Evolutionary conservation across 345 rosid species (phyloP), one percentile per base, ranked within the genome.

Genomic region (Gossypium thurberi): DNA sequence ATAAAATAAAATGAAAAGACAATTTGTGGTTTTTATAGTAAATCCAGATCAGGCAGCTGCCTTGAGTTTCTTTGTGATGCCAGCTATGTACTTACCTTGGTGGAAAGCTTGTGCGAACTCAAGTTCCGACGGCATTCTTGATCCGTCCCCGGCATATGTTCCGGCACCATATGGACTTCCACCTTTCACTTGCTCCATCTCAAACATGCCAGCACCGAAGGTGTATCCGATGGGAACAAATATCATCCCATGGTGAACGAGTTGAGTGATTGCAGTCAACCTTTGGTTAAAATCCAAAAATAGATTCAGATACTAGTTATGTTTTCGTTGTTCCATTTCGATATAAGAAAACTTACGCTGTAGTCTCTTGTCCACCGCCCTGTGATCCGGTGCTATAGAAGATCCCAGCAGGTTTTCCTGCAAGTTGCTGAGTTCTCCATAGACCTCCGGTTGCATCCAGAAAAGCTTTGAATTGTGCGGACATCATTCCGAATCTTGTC

Each of bases 331-430:
- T n/a, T 3, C 6, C 2, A 14, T 67, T 15, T 6, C 33, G 20
- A 60, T 63, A 18, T 8, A 18, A 73, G 10, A 67, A 51, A 62
- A 75, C 93, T 87, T 78, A 94, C 97, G 98, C 89, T 4, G 98
- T 94, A 53, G 97, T 94, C 82, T 94, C 98, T 76, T 94, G 98
- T 50, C 98, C 98, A 33, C 98, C 98, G 8, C 98, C 98, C 82
- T 94, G 97, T 74, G 98, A 92, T 52, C 97, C 98, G 33, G 98
- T 94, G 88, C 98, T 92, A 82, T 81, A 92, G 83, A 94, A 94
- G 78, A 94, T 82, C 57, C 98, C 98, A 58, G 98, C 98, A 65
- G 98, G 97, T 75, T 92, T 94, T 70, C 98, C 98, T 0, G 98
- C 97, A 18, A 94, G 98, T 68, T 85, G 84, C 47, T 90, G 98